Base-by-base conservation (phyloP, 371 early-diverging fungal species). In the Saksenaea oblongispora region DNA sequence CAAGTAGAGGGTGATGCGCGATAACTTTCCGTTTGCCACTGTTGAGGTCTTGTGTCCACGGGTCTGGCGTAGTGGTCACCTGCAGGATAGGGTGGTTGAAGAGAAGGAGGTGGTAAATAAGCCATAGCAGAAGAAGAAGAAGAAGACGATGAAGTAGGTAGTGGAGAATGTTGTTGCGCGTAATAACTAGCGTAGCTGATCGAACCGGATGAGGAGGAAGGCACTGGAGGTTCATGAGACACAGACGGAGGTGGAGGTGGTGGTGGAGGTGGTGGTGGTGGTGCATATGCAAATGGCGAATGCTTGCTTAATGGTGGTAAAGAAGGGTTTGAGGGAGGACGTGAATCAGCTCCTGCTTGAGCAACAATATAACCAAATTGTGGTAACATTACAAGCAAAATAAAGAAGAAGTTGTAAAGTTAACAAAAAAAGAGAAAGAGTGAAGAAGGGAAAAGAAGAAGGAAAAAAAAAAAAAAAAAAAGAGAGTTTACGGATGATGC, bases 341-440 rank as follows among this genome's bases (percentile, higher is more conserved):
- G 71, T 39, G 74, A 69, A 66, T 78, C 79, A 31, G 80, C 80
- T 54, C 80, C 80, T 41, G 80, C 80, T 68, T 80, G 80, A 54
- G 80, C 80, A 47, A 80, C 70, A 62, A 80, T 73, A 63, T 71
- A 80, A 57, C 78, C 78, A 72, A 80, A 77, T 70, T 80, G 76
- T 74, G 88, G 78, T 71, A 98, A 42, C 97, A 97, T 79, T 44
- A 42, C 59, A 35, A 64, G 39, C 58, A 41, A 39, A 54, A n/a
- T 41, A 53, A 54, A 27, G n/a, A n/a, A n/a, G n/a, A n/a, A n/a
- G 44, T 31, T 31, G 31, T 51, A 56, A 64, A 39, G 51, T n/a
- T 27, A 13, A 14, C 24, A 31, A 24, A 37, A 55, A 39, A 31
- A 61, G 56, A 57, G 56, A 58, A 17, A 60, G 53, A 54, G 27